Evolutionary conservation across 257 asterid species (phyloP), one percentile per base, ranked within the genome.

Genomic region (Gentiana dahurica): DNA sequence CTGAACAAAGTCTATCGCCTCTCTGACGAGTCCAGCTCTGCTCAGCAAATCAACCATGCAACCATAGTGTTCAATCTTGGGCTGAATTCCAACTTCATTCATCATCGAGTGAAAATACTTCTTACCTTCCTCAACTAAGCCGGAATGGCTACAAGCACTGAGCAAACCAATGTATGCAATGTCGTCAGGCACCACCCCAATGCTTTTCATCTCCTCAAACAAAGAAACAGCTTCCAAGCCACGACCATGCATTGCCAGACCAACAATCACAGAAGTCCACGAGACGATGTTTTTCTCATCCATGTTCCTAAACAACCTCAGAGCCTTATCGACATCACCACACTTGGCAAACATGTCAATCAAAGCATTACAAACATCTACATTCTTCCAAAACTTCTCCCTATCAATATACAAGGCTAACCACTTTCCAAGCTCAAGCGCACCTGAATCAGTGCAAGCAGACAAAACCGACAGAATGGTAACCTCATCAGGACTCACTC

Each of bases 101-200:
- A 68, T 57, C 92, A 87, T 87, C 0, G 64, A 65, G 53, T 71
- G 48, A 47, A 84, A 87, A 63, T 84, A 79, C 4, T 2, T 45
- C 64, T 62, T 78, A 11, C 95, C 89, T 62, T 81, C 68, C 51
- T 76, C 71, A 3, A 81, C 86, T 57, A 87, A 68, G 38, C 89
- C 89, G 2, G 91, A 80, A 63, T 84, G 96, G 73, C 94, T 81
- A 70, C 96, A 84, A 36, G 95, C 95, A 62, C 79, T 65, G 61
- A 84, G 89, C 75, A 87, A 54, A 3, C 81, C 86, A 9, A 84
- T 73, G 74, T 79, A 87, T 5, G 79, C 77, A 50, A 84, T 87
- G 39, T 69, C 86, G 49, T 84, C 95, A 0, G 94, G 95, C 36
- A 46, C 57, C 34, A 74, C 43, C 13, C 79, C 74, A 5, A 60